Evolutionary conservation across 208 protist species (phyloP).

Genomic region (Spironucleus salmonicida): DNA sequence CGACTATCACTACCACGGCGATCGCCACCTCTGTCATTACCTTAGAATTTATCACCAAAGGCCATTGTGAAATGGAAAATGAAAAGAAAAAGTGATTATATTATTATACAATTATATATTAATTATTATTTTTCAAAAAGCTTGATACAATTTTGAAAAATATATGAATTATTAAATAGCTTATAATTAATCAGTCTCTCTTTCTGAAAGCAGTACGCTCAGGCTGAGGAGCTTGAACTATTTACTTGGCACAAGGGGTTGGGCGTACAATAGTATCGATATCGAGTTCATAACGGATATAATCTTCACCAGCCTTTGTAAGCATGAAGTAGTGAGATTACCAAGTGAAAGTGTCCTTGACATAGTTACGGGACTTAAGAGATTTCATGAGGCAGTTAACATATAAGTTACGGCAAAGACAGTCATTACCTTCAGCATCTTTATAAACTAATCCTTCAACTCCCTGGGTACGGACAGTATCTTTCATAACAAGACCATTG

Average conservation of each 20-base stretch:
- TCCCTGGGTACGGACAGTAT: neutral
- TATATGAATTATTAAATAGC: no score
- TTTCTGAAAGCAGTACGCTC: no score
- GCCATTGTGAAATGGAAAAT: no score
- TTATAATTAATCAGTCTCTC: no score
- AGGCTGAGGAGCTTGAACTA: no score
- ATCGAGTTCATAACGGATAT: conserved; percentile 15
- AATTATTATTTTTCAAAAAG: no score
- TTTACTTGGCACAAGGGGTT: conserved; percentile 2
- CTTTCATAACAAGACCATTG: conserved; percentile 8
- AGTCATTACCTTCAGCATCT: neutral
- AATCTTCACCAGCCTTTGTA: neutral
- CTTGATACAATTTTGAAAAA: no score
- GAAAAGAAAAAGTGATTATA: no score
- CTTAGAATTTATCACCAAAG: no score
- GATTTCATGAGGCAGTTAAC: conserved; percentile 10
- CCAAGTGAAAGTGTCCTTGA: conserved; percentile 29
- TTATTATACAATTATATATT: no score
- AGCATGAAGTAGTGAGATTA: conserved; percentile 27
- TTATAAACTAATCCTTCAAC: neutral
- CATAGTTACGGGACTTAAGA: conserved; percentile 18
- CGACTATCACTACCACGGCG: neutral
- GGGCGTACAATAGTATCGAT: neutral
- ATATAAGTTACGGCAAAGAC: neutral
- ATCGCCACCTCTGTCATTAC: neutral